Evolutionary conservation across 257 asterid genomes (phyloP).

Genomic region (Mentha longifolia): DNA sequence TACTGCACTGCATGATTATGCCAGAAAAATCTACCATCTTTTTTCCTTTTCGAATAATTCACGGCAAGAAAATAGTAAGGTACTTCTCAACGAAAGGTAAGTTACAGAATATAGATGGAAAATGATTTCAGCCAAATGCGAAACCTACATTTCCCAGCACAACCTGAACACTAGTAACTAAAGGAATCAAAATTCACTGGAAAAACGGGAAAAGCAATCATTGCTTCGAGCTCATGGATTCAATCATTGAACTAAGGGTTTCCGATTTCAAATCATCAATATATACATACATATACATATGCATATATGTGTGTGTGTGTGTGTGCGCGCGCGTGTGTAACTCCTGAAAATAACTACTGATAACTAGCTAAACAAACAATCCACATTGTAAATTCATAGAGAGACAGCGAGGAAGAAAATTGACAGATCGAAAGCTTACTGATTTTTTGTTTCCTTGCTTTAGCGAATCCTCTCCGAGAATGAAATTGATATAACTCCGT

Average conservation of each 20-base stretch:
- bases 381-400: constrained; percentile 12
- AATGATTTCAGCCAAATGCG: background rate
- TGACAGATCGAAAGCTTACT: constrained; percentile 34
- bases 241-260: background rate
- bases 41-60: background rate
- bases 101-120: background rate
- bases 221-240: background rate
- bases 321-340: background rate
- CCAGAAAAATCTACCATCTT: background rate
- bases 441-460: constrained; percentile 58
- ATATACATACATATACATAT: too few species aligned
- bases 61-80: constrained; percentile 1
- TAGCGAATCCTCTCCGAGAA: constrained; percentile 68
- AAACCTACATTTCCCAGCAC: background rate
- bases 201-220: background rate
- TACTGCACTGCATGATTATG: background rate
- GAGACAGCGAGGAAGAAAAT: background rate
- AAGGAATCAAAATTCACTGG: background rate
- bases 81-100: background rate
- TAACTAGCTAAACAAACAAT: constrained; percentile 17
- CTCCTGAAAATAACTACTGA: background rate
- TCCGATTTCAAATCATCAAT: background rate
- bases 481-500: constrained; percentile 34
- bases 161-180: background rate
- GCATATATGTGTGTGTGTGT: too few species aligned